Evolutionary conservation across 345 rosid species (phyloP).

Genomic region (Eucalyptus victrix): DNA sequence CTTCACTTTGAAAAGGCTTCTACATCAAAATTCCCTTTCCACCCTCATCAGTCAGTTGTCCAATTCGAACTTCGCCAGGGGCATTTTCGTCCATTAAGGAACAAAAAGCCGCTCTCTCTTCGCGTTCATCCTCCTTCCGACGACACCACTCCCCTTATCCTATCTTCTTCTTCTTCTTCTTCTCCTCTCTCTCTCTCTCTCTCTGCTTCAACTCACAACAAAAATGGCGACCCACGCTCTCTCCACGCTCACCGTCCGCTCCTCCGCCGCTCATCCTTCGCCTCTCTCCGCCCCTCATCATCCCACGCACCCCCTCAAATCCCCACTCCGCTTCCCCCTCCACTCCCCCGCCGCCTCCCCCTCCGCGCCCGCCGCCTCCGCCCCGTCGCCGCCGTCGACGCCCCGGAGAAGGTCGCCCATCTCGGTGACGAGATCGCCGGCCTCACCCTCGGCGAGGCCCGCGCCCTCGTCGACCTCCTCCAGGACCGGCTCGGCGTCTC

Average conservation of each 20-base stretch:
- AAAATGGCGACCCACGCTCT: slow-evolving; percentile 4
- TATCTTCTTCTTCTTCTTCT: background rate
- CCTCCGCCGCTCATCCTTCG: slow-evolving; percentile 8
- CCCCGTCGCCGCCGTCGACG: slow-evolving; percentile 45
- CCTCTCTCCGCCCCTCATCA: background rate
- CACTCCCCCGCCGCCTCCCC: background rate
- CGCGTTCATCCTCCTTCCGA: background rate
- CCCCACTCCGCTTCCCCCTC: slow-evolving; percentile 29
- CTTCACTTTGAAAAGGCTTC: no score
- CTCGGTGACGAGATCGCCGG: slow-evolving; percentile 53
- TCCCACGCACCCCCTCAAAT: slow-evolving; percentile 1
- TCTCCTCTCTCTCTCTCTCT: background rate
- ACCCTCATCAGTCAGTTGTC: background rate
- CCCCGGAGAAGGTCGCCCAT: slow-evolving; percentile 65
- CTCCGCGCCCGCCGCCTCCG: slow-evolving; percentile 38
- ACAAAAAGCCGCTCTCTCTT: background rate
- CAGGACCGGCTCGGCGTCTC: slow-evolving; percentile 83
- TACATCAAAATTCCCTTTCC: background rate
- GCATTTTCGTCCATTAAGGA: background rate
- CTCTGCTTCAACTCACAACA: background rate
- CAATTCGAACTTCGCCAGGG: background rate
- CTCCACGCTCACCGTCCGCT: slow-evolving; percentile 17
- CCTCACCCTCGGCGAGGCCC: slow-evolving; percentile 72
- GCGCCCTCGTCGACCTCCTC: slow-evolving; percentile 62
- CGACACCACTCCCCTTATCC: background rate